A percentile compares a stretch with the other conserved stretches of the same genome.
Evolutionary conservation across 2,329 filamentous ascomycete species (phyloP).

Genomic region (Teratosphaeria pseudoeucalypti): DNA sequence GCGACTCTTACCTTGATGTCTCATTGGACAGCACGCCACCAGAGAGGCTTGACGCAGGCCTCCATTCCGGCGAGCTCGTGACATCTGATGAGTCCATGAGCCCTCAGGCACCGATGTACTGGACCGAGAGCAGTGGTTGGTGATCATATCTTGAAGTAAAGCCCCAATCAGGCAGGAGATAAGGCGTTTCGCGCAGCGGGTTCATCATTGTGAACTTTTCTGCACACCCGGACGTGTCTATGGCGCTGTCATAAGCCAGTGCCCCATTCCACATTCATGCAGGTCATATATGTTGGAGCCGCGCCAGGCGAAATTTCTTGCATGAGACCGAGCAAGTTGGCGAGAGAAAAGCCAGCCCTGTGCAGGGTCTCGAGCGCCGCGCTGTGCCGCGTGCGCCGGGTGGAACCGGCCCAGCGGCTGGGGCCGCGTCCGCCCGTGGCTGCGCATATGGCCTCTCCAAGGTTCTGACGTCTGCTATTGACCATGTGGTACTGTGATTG

Average conservation of each 20-base stretch:
- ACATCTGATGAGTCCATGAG: slow-evolving; percentile 21
- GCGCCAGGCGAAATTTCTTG: not conserved
- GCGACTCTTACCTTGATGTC: slow-evolving; percentile 10
- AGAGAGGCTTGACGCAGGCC: slow-evolving; percentile 17
- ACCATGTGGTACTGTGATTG: not conserved
- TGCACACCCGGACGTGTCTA: not conserved
- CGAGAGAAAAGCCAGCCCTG: not conserved
- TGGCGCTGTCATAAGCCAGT: not conserved
- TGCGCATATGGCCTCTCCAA: too few relatives aligned
- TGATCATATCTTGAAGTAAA: not conserved
- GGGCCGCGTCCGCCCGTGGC: not conserved
- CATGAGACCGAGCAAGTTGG: not conserved
- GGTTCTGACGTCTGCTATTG: not conserved
- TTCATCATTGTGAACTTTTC: not conserved
- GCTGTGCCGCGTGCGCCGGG: not conserved
- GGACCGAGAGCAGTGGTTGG: not conserved
- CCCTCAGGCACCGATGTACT: not conserved
- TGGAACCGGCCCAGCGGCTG: not conserved
- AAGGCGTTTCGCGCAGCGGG: not conserved
- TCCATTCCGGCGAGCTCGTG: slow-evolving; percentile 15
- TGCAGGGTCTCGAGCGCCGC: not conserved
- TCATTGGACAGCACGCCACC: slow-evolving; percentile 9
- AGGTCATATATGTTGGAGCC: not conserved
- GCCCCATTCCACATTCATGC: not conserved
- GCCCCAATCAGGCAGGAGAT: not conserved